Evolutionary conservation across 2,329 filamentous ascomycete species (phyloP).

Genomic region (Teratosphaeria nubilosa): DNA sequence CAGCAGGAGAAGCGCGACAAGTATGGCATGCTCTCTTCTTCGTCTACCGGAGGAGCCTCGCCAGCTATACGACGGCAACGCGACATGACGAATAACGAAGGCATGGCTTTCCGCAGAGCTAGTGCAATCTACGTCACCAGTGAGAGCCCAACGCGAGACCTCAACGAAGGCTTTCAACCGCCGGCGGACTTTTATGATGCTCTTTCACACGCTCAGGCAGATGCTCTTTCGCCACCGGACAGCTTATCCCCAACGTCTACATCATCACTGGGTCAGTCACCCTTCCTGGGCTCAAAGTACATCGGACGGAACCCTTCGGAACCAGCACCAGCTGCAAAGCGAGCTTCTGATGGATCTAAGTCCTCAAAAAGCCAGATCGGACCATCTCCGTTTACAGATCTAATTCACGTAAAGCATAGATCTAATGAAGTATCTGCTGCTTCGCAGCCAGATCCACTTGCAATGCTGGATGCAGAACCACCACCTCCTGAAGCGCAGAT

Average conservation of each 20-base stretch:
- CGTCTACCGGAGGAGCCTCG: slow-evolving; percentile 3
- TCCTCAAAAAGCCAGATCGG: background rate
- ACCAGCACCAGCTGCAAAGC: background rate
- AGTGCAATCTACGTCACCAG: slow-evolving; percentile 20
- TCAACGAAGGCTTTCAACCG: slow-evolving; percentile 5
- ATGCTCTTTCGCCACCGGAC: slow-evolving; percentile 4
- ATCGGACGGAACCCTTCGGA: background rate
- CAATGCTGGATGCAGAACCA: background rate
- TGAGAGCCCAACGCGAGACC: slow-evolving; percentile 7
- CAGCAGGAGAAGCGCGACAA: background rate
- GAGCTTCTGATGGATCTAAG: background rate
- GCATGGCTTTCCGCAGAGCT: slow-evolving; percentile 21
- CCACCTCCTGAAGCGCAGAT: background rate
- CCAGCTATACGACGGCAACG: slow-evolving; percentile 12
- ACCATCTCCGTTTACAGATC: slow-evolving; percentile 16
- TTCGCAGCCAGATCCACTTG: background rate
- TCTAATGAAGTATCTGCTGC: slow-evolving; percentile 11
- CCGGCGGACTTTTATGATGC: slow-evolving; percentile 8
- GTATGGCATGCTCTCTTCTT: background rate
- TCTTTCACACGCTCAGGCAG: slow-evolving; percentile 3
- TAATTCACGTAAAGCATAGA: slow-evolving; percentile 9
- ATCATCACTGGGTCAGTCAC: slow-evolving; percentile 6
- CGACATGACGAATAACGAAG: slow-evolving; percentile 22
- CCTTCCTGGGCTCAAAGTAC: slow-evolving; percentile 13
- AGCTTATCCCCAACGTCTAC: slow-evolving; percentile 10